Evolutionary conservation across 2,329 filamentous ascomycete genomes (phyloP), one percentile per base, ranked within the genome.

Genomic region (Knufia petricola): DNA sequence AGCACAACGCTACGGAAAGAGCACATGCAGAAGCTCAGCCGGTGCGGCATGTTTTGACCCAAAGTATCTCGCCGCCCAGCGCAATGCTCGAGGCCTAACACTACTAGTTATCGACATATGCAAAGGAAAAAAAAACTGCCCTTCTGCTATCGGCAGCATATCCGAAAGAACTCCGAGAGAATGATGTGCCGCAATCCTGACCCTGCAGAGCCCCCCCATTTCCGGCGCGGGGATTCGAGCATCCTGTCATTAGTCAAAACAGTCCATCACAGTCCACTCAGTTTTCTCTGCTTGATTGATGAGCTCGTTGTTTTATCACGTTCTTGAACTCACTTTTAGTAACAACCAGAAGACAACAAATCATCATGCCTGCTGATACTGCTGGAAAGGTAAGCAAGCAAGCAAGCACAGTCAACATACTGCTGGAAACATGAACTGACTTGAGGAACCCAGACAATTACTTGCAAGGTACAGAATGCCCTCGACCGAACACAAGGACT

Each of bases 361-460:
- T 42, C 50, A 56, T 52, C 32, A 58, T 58, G 56, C 46, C 56
- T 50, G 51, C 54, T 26, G 55, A 53, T 34, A 58, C 56, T 28
- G 54, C 45, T 50, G 56, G 56, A 58, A 58, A 58, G 56, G 56
- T 57, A 43, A 32, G 53, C 12, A 26, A 13, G 50, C 28, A 43
- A 32, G 53, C 12, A 26, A 13, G 50, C 28, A 17, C 10, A 36
- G 24, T 32, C n/a, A 37, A 15, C 36, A 36, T 23, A 43, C 51
- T 46, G 51, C 51, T 24, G 37, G 12, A 21, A n/a, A 3, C 39
- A n/a, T n/a, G 15, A 15, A 46, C 42, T 43, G 21, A 48, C 45
- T 19, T 9, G 24, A 17, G 19, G 39, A 12, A 31, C 37, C 23
- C 61, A 95, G 87, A 87, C 86, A 61, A 95, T 95, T 66, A 94